These are phyloP conservation scores for Coemansia erecta DNA, from an alignment of 192 early-diverging fungal species.

Conservation along the genomic window DNA sequence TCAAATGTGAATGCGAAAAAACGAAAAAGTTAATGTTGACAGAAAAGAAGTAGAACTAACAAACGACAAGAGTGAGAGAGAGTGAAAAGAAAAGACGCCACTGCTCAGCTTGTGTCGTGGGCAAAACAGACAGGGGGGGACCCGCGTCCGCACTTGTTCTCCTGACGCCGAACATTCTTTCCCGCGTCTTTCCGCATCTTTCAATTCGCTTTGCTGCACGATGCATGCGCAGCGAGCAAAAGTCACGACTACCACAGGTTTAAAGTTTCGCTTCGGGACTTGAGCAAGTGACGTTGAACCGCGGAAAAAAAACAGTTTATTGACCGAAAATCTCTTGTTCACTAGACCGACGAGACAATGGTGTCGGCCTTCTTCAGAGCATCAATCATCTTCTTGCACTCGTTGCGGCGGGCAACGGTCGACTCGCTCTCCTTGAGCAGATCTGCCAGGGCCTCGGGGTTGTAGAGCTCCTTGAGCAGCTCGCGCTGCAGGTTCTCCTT, in stretches of 20 bases:
- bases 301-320: not conserved
- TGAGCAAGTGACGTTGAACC: not conserved
- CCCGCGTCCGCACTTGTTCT: too few species aligned
- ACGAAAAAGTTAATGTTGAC: slow-evolving; percentile 9
- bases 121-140: too few species aligned
- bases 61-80: not conserved
- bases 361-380: slow-evolving; percentile 58
- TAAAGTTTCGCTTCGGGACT: too few species aligned
- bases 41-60: not conserved
- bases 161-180: too few species aligned
- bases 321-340: too few species aligned
- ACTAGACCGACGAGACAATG: slow-evolving; percentile 46
- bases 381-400: slow-evolving; percentile 99
- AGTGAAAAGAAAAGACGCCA: slow-evolving; percentile 10
- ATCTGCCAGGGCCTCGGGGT: slow-evolving; percentile 90
- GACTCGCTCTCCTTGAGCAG: slow-evolving; percentile 94
- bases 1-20: not conserved
- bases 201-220: not conserved
- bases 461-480: slow-evolving; percentile 93
- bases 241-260: not conserved
- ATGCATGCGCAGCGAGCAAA: not conserved
- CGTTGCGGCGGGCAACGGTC: slow-evolving; percentile 84
- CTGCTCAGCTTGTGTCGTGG: not conserved
- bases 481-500: slow-evolving; percentile 96
- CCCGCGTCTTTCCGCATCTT: too few species aligned